Percentiles rank a stretch among this genome's conserved stretches.
Evolutionary conservation across 2,329 filamentous ascomycete genomes (phyloP).

Genomic region (Aspergillus sp.): DNA sequence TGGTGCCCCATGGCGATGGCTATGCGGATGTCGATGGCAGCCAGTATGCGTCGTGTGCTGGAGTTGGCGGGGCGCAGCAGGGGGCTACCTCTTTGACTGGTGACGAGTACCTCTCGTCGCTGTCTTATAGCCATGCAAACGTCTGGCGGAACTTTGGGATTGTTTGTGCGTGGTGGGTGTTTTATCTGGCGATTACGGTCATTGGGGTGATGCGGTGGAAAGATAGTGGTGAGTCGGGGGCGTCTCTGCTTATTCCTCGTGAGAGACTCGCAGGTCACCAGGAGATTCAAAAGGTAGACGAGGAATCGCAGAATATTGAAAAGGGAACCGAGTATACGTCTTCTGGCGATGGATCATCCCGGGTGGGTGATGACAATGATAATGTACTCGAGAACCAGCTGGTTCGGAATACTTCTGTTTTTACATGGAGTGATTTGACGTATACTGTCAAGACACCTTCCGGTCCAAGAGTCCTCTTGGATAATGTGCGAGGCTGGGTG

Average conservation of each 20-base stretch:
- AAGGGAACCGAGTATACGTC: too few relatives aligned
- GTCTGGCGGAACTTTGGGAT: slow-evolving; percentile 62
- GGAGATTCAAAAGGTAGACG: slow-evolving; percentile 33
- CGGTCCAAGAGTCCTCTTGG: slow-evolving; percentile 56
- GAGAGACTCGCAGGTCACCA: slow-evolving; percentile 46
- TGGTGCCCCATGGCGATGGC: slow-evolving; percentile 28
- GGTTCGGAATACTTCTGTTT: slow-evolving; percentile 60
- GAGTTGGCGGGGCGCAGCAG: slow-evolving; percentile 54
- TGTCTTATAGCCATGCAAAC: slow-evolving; percentile 49
- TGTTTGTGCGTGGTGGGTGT: slow-evolving; percentile 60
- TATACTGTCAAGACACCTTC: slow-evolving; percentile 64
- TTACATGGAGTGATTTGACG: slow-evolving; percentile 71
- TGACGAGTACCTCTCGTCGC: slow-evolving; percentile 54
- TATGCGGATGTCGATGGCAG: slow-evolving; percentile 23
- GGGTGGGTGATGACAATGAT: too few relatives aligned
- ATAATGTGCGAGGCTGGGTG: slow-evolving; percentile 71
- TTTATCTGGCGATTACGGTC: slow-evolving; percentile 60
- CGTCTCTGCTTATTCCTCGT: slow-evolving; percentile 56
- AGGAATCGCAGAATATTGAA: slow-evolving; percentile 10
- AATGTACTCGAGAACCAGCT: too few relatives aligned
- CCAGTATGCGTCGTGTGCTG: slow-evolving; percentile 49
- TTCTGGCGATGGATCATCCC: too few relatives aligned
- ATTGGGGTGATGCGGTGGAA: slow-evolving; percentile 47
- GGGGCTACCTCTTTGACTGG: slow-evolving; percentile 54
- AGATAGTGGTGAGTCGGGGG: too few relatives aligned